A percentile compares a stretch with the other conserved stretches of the same genome.
phyloP scores from a whole-genome alignment of 805 yeast genomes.

The Saccharomyces mikatae region DNA sequence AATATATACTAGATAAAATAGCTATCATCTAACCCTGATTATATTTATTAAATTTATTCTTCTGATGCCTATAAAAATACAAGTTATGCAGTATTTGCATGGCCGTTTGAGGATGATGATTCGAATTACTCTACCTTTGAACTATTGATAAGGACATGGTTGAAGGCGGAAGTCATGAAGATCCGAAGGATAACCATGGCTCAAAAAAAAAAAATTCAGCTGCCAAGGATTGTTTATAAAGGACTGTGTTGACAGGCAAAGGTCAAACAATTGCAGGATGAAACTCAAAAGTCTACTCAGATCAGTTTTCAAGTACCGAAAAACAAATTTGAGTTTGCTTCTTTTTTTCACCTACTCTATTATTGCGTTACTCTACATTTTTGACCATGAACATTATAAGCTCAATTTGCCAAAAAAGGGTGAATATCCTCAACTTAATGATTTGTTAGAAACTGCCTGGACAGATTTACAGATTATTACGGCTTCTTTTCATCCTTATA shows the following conservation, averaged over 20 bases:
- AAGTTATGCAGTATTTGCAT: neutral
- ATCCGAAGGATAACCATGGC: neutral
- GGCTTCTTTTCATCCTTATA: slow-evolving; percentile 63
- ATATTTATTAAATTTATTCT: neutral
- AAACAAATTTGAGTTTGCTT: slow-evolving; percentile 56
- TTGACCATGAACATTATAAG: slow-evolving; percentile 15
- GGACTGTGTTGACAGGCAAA: neutral
- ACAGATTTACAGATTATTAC: slow-evolving; percentile 63
- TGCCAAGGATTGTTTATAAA: neutral
- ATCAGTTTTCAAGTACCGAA: slow-evolving; percentile 59
- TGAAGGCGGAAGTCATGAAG: neutral
- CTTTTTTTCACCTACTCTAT: slow-evolving; percentile 40
- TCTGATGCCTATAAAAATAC: neutral
- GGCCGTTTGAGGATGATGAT: neutral
- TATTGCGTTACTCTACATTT: slow-evolving; percentile 34
- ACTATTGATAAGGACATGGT: neutral
- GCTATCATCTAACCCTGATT: neutral
- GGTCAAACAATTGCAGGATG: neutral
- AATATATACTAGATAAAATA: neutral
- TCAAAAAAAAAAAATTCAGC: neutral
- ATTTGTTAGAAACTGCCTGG: slow-evolving; percentile 45
- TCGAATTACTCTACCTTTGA: neutral
- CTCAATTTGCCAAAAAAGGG: slow-evolving; percentile 21
- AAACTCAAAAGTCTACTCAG: slow-evolving; percentile 29
- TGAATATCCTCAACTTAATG: slow-evolving; percentile 34